phyloP scores from a whole-genome alignment of 495 filamentous ascomycete species.

The Hypoxylon cercidicola region DNA sequence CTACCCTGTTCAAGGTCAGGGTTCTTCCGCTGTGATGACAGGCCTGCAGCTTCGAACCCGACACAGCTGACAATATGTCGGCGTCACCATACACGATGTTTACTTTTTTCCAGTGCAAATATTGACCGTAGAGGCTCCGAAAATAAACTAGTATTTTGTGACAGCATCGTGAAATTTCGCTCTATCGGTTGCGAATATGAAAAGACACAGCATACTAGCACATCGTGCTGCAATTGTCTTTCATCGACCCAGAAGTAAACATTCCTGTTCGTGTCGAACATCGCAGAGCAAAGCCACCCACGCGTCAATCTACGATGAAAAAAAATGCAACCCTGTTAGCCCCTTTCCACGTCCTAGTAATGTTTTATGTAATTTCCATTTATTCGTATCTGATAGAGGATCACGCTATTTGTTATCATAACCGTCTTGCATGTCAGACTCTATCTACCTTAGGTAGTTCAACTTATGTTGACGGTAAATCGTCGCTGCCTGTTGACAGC shows the following conservation, averaged over 20 bases:
- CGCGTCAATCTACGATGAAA: no score
- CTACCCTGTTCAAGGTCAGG: neutral
- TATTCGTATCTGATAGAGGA: neutral
- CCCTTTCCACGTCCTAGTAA: neutral
- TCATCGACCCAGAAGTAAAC: neutral
- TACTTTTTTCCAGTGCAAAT: conserved; percentile 21
- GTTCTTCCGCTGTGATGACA: conserved; percentile 19
- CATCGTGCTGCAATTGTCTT: neutral
- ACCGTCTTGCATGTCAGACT: no score
- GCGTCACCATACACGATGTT: conserved; percentile 1
- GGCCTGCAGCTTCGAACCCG: conserved; percentile 11
- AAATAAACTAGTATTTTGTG: conserved; percentile 11
- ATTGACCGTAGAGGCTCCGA: conserved; percentile 33
- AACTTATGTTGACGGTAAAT: no score
- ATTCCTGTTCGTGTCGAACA: neutral
- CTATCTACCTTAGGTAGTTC: no score
- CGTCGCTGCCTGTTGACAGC: no score
- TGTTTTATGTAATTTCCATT: neutral
- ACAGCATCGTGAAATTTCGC: conserved; percentile 1
- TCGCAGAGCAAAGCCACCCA: neutral
- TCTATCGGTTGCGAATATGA: neutral
- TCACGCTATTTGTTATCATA: neutral
- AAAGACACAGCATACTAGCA: neutral
- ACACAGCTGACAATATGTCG: conserved; percentile 7
- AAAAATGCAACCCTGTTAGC: neutral